Evolutionary conservation across 106 monocot genomes (phyloP).

Genomic region (Gastrodia elata): DNA sequence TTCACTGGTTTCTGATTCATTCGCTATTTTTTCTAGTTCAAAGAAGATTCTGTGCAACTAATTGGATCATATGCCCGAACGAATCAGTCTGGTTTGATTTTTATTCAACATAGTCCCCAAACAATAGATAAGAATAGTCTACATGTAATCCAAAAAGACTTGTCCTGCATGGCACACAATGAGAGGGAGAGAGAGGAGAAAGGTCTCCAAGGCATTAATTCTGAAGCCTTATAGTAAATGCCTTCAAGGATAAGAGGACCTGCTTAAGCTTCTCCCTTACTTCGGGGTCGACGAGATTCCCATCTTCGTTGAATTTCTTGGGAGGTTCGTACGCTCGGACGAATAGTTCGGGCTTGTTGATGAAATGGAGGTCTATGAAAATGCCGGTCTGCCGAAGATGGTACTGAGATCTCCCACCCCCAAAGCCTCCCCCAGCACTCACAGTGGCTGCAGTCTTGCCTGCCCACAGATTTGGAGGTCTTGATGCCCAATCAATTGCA

Average conservation of each 20-base stretch:
- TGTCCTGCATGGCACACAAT: too few species aligned
- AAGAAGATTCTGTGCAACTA: too few species aligned
- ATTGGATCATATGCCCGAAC: too few species aligned
- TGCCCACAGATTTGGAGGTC: slow-evolving; percentile 41
- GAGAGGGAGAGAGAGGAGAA: too few species aligned
- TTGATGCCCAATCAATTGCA: slow-evolving; percentile 65
- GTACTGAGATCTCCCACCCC: slow-evolving; percentile 42
- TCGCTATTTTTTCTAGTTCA: too few species aligned
- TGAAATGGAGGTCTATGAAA: slow-evolving; percentile 61
- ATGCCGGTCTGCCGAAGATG: slow-evolving; percentile 64
- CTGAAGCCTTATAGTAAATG: slow-evolving; percentile 31
- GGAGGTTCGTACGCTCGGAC: slow-evolving; percentile 27
- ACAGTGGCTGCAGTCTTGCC: slow-evolving; percentile 45
- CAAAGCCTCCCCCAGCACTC: slow-evolving; percentile 40
- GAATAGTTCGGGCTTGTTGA: slow-evolving; percentile 58
- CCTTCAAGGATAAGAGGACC: slow-evolving; percentile 41
- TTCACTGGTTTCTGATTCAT: too few species aligned
- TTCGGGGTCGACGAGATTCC: slow-evolving; percentile 36
- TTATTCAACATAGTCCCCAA: too few species aligned
- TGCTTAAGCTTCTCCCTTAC: slow-evolving; percentile 30
- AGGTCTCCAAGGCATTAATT: not conserved
- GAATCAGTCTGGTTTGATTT: too few species aligned
- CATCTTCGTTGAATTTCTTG: slow-evolving; percentile 34
- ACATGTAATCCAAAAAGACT: too few species aligned
- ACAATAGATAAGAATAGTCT: too few species aligned